These are phyloP conservation scores for Fusarium sulawesiense DNA, from an alignment of 2,329 filamentous ascomycete genomes.

Conservation along the genomic window DNA sequence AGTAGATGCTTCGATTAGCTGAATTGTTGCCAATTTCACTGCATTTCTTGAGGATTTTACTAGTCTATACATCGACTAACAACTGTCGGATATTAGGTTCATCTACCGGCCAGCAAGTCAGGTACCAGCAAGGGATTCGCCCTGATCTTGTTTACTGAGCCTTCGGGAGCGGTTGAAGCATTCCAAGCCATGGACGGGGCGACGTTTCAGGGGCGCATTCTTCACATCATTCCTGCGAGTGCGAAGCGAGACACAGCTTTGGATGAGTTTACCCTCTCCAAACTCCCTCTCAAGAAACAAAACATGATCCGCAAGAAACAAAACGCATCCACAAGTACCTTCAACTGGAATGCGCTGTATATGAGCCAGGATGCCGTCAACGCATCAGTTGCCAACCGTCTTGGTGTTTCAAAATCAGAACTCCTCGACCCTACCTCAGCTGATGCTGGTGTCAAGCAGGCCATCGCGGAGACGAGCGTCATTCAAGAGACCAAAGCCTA, in stretches of 20 bases:
- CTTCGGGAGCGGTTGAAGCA: conserved; percentile 80
- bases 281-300: conserved; percentile 94
- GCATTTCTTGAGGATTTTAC: conserved; percentile 38
- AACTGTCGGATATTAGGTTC: conserved; percentile 70
- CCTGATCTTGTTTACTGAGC: conserved; percentile 81
- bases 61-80: conserved; percentile 45
- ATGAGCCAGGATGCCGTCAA: conserved; percentile 98
- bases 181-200: conserved; percentile 83
- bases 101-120: conserved; percentile 80
- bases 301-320: conserved; percentile 87
- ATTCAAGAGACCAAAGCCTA: conserved; percentile 97
- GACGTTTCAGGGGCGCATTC: conserved; percentile 89
- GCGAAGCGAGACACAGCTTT: conserved; percentile 84
- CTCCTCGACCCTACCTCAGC: conserved; percentile 94
- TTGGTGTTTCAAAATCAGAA: conserved; percentile 91
- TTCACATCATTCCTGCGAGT: conserved; percentile 89
- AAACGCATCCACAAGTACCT: conserved; percentile 80
- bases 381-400: conserved; percentile 83
- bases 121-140: conserved; percentile 90
- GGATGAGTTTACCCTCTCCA: conserved; percentile 89
- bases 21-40: conserved; percentile 58
- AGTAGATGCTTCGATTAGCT: conserved; percentile 99
- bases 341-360: conserved; percentile 99
- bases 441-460: conserved; percentile 95
- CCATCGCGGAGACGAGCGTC: conserved; percentile 93